phyloP scores from a whole-genome alignment of 257 asterid genomes.

The Solanum pinnatisectum region DNA sequence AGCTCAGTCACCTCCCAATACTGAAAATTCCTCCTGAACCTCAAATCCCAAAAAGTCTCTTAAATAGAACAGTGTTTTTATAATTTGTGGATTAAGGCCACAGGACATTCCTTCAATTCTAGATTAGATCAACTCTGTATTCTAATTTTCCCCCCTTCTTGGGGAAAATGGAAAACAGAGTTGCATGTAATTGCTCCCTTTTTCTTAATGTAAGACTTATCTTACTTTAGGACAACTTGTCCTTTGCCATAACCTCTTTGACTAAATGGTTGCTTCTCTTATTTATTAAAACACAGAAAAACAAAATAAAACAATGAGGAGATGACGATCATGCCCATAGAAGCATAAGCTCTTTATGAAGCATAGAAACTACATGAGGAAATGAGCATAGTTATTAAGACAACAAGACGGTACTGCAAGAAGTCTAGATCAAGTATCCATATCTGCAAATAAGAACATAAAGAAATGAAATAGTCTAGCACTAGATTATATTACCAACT shows the following conservation, averaged over 20 bases:
- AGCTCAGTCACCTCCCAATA: neutral
- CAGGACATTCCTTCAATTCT: neutral
- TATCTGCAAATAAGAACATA: neutral
- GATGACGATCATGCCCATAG: neutral
- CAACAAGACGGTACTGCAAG: neutral
- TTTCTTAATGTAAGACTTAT: neutral
- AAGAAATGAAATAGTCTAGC: constrained; percentile 3
- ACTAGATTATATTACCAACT: constrained; percentile 44
- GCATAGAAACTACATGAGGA: neutral
- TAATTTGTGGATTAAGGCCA: neutral
- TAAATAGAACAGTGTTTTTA: neutral
- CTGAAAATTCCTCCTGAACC: neutral
- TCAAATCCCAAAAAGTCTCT: neutral
- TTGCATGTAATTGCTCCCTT: neutral
- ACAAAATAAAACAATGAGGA: neutral
- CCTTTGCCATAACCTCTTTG: neutral
- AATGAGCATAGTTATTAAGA: neutral
- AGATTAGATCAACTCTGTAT: neutral
- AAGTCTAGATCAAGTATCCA: neutral
- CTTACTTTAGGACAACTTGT: neutral
- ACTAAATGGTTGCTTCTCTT: neutral
- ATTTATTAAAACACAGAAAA: neutral
- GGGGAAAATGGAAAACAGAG: neutral
- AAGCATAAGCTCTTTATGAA: neutral
- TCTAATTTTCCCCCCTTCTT: neutral